These are phyloP conservation scores for Erucastrum elatum DNA, from an alignment of 345 rosid genomes.

Conservation along the genomic window DNA sequence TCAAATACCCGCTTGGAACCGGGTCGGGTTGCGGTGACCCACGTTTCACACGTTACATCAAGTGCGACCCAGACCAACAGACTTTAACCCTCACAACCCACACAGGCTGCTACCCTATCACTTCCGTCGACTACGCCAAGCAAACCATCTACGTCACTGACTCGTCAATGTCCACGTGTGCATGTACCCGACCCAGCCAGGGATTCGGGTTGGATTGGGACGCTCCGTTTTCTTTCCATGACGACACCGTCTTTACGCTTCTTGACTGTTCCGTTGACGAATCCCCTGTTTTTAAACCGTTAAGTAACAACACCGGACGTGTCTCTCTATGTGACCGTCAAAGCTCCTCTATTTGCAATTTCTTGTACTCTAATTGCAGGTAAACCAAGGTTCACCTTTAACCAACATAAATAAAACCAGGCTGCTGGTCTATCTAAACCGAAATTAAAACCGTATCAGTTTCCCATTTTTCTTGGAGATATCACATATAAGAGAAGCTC, in stretches of 20 bases:
- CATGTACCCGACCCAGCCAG: constrained; percentile 71
- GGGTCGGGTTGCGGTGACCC: constrained; percentile 89
- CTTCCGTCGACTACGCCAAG: constrained; percentile 60
- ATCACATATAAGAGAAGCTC: not conserved
- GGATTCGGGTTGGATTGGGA: constrained; percentile 90
- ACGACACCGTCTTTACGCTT: constrained; percentile 71
- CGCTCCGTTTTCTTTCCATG: constrained; percentile 82
- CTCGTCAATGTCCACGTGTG: constrained; percentile 86
- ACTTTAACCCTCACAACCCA: constrained; percentile 67
- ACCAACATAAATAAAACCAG: constrained; percentile 19
- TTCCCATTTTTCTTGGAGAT: not conserved
- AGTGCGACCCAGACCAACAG: constrained; percentile 54
- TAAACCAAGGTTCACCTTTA: not conserved
- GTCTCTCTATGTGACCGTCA: constrained; percentile 67
- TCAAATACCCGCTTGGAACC: constrained; percentile 78
- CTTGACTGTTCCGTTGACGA: constrained; percentile 69
- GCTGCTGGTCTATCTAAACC: constrained; percentile 7
- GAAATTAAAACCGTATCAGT: not conserved
- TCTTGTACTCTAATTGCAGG: constrained; percentile 61
- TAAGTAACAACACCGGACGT: constrained; percentile 34
- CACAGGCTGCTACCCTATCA: constrained; percentile 75
- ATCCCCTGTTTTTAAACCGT: constrained; percentile 58
- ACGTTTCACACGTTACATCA: constrained; percentile 64
- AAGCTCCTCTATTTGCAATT: constrained; percentile 78
- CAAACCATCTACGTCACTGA: constrained; percentile 67